Evolutionary conservation across 257 asterid species (phyloP).

Genomic region (Dorcoceras hygrometricum): DNA sequence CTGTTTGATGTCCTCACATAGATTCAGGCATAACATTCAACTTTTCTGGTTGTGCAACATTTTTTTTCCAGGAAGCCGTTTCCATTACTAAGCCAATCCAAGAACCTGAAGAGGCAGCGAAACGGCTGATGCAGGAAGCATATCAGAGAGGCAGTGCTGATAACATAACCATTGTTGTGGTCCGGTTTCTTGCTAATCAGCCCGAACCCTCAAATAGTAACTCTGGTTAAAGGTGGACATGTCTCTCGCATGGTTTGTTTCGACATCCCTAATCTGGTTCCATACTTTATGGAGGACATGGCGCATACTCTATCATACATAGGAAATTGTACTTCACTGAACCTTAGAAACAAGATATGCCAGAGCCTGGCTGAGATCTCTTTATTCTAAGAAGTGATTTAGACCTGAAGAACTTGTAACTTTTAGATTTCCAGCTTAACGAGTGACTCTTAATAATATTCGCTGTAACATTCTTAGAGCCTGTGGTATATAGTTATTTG

Average conservation of each 20-base stretch:
- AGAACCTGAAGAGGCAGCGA: constrained; percentile 92
- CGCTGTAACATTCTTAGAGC: background rate
- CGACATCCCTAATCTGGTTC: background rate
- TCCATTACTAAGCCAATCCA: constrained; percentile 30
- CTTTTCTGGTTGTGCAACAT: background rate
- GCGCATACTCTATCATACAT: background rate
- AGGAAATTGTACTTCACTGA: constrained; percentile 27
- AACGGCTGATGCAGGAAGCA: constrained; percentile 85
- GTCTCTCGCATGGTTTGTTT: background rate
- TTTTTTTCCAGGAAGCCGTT: background rate
- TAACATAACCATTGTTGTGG: constrained; percentile 78
- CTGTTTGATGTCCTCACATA: background rate
- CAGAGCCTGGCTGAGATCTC: constrained; percentile 15
- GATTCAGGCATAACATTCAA: background rate
- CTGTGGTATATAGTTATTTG: background rate
- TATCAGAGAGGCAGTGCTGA: constrained; percentile 86
- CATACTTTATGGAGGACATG: background rate
- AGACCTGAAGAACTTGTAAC: constrained; percentile 11
- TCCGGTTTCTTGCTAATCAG: constrained; percentile 55
- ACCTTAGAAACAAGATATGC: constrained; percentile 28
- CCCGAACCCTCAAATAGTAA: constrained; percentile 47
- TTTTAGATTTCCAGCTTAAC: background rate
- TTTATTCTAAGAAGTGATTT: constrained; percentile 3
- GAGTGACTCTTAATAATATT: background rate
- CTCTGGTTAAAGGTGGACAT: constrained; percentile 29